phyloP scores from a whole-genome alignment of 2,329 filamentous ascomycete genomes.

The Fonsecaea erecta region DNA sequence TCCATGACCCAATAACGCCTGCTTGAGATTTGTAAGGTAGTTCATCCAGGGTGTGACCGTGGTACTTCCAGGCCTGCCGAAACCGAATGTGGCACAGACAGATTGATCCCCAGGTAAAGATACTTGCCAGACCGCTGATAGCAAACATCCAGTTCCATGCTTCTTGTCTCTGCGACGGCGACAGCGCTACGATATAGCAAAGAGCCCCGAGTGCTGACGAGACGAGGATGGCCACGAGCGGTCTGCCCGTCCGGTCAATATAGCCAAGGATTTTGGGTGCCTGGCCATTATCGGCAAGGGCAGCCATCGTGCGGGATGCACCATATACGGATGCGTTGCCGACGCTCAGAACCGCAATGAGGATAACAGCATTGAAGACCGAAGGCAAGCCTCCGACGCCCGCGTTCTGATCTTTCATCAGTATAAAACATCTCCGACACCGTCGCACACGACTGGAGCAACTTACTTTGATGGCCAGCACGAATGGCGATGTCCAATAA shows the following conservation, averaged over 20 bases:
- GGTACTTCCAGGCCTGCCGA: constrained; percentile 72
- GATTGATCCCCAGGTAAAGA: constrained; percentile 68
- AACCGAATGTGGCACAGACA: constrained; percentile 76
- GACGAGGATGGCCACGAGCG: constrained; percentile 71
- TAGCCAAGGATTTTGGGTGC: constrained; percentile 77
- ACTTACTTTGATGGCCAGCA: constrained; percentile 72
- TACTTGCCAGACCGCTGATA: constrained; percentile 72
- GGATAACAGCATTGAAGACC: constrained; percentile 92
- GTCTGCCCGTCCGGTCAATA: constrained; percentile 80
- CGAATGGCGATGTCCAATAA: constrained; percentile 81
- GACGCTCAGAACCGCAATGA: constrained; percentile 86
- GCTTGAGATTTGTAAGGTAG: constrained; percentile 80
- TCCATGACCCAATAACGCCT: constrained; percentile 77
- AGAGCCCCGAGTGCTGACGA: constrained; percentile 72
- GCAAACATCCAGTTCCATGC: constrained; percentile 79
- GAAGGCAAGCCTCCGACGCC: constrained; percentile 80
- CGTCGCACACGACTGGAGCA: not conserved
- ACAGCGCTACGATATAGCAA: constrained; percentile 68
- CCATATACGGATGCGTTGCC: constrained; percentile 91
- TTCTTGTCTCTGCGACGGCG: constrained; percentile 44
- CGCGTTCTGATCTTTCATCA: constrained; percentile 62
- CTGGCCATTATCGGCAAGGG: constrained; percentile 83
- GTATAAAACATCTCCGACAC: not conserved
- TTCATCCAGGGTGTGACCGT: constrained; percentile 73
- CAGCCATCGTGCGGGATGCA: constrained; percentile 84